Evolutionary conservation across 2,329 filamentous ascomycete genomes (phyloP).

Genomic region (Colletotrichum liriopes): DNA sequence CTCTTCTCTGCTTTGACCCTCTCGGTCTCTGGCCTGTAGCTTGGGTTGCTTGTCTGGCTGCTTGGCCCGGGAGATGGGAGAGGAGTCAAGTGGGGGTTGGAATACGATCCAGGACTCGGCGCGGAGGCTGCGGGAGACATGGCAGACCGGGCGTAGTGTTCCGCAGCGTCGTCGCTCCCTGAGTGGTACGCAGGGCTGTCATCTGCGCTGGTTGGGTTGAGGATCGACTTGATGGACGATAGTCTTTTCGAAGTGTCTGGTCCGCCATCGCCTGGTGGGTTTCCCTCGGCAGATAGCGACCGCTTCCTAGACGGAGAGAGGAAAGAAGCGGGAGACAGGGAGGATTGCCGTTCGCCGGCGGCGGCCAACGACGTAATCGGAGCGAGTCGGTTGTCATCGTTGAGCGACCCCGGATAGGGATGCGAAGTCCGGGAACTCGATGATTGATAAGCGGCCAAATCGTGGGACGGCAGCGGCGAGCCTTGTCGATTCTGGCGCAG

Average conservation of each 20-base stretch:
- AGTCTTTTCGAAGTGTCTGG: slow-evolving; percentile 72
- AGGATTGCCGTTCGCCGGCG: slow-evolving; percentile 67
- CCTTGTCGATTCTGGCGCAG: slow-evolving; percentile 60
- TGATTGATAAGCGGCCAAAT: slow-evolving; percentile 69
- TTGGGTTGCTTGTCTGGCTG: slow-evolving; percentile 45
- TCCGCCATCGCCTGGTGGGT: slow-evolving; percentile 54
- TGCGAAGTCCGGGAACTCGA: slow-evolving; percentile 57
- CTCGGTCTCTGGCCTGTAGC: slow-evolving; percentile 62
- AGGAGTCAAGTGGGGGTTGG: slow-evolving; percentile 48
- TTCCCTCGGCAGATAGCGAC: slow-evolving; percentile 74
- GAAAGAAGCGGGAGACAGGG: slow-evolving; percentile 74
- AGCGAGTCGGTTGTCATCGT: slow-evolving; percentile 72
- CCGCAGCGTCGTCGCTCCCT: slow-evolving; percentile 54
- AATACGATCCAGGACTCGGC: slow-evolving; percentile 59
- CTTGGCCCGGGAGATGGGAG: slow-evolving; percentile 49
- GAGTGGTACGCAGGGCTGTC: slow-evolving; percentile 45
- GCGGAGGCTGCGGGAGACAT: slow-evolving; percentile 58
- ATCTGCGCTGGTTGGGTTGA: slow-evolving; percentile 69
- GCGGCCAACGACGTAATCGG: slow-evolving; percentile 66
- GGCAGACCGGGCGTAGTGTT: slow-evolving; percentile 62
- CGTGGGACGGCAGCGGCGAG: slow-evolving; percentile 61
- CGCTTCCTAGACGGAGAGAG: slow-evolving; percentile 75
- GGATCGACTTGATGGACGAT: slow-evolving; percentile 82
- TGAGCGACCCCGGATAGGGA: slow-evolving; percentile 59
- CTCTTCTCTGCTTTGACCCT: slow-evolving; percentile 73